Evolutionary conservation across 1,284 basidiomycete species (phyloP), one percentile per base, ranked within the genome.

Genomic region (Boletus chippewaensis): DNA sequence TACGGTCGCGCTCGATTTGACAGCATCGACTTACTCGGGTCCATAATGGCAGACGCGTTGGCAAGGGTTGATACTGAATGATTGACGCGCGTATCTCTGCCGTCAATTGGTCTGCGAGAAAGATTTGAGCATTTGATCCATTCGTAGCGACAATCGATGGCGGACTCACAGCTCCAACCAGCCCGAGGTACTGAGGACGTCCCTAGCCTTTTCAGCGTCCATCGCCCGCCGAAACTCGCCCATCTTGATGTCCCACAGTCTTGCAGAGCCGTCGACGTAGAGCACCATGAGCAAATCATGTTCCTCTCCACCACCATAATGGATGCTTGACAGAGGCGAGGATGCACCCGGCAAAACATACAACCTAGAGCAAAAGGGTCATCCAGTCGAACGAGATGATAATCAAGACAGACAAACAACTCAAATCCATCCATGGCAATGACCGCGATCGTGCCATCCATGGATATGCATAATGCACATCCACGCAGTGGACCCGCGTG

Each of bases 181-280:
- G 1, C 76, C 78, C 2, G 83, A 83, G 54, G 86, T 77, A 1
- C 66, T 67, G 4, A 95, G 61, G 53, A 93, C 74, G 46, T 91
- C 90, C 46, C 82, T 77, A 0, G 85, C 90, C 60, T 90, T 92
- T 39, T 87, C 85, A 2, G 76, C 62, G 4, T 76, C 79, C 73
- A 91, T 90, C 0, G 91, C 90, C 36, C 94, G 74, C 73, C 92
- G 80, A 59, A 98, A 87, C 63, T 96, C 93, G 47, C 80, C 79
- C 0, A 84, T 87, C 52, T 82, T 79, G n/a, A 87, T 71, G 63
- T 96, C 90, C 93, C 95, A 99, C 1, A 95, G 70, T 28, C 95
- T 75, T 3, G 89, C 88, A 50, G 86, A 81, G 3, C 79, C 80
- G 56, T 91, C 84, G 2, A 75, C 74, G 64, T 96, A 98, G 1